Percentiles rank a stretch among this genome's conserved stretches.
These are phyloP conservation scores for Sugiyamaella japonica DNA, from an alignment of 1,139 yeast genomes.

Conservation along the genomic window DNA sequence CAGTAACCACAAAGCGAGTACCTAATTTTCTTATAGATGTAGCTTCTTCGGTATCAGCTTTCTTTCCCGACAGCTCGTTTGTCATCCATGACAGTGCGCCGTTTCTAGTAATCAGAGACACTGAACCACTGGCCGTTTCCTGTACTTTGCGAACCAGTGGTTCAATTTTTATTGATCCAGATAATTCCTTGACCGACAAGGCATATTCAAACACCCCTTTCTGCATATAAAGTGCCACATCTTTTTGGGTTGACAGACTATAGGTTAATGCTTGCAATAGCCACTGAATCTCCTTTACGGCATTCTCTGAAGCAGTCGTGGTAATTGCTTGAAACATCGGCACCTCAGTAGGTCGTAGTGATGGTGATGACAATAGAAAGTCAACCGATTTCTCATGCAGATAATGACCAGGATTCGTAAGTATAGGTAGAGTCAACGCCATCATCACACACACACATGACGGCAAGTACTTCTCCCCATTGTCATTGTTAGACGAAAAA, in stretches of 20 bases:
- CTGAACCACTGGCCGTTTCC: conserved; percentile 60
- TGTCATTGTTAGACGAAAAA: conserved; percentile 35
- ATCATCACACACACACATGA: conserved; percentile 50
- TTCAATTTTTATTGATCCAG: conserved; percentile 35
- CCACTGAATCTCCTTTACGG: conserved; percentile 66
- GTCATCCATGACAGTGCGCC: conserved; percentile 66
- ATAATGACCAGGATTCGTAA: conserved; percentile 67
- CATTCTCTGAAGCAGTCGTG: conserved; percentile 50
- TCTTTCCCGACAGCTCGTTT: conserved; percentile 48
- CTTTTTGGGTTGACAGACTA: conserved; percentile 51
- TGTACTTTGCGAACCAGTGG: conserved; percentile 53
- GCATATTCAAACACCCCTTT: conserved; percentile 68
- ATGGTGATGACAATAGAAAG: conserved; percentile 49
- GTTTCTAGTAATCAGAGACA: conserved; percentile 60
- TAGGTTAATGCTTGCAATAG: conserved; percentile 51
- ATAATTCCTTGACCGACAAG: conserved; percentile 46
- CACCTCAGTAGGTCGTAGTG: conserved; percentile 55
- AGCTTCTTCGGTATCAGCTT: conserved; percentile 1
- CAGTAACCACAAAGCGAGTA: conserved; percentile 57
- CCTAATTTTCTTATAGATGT: conserved; percentile 8
- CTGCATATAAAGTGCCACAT: conserved; percentile 53
- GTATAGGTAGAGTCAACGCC: conserved; percentile 56
- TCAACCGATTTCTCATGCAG: conserved; percentile 64
- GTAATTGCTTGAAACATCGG: conserved; percentile 63
- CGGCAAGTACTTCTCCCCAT: conserved; percentile 35